Evolutionary conservation across 805 yeast genomes (phyloP).

Genomic region (Metschnikowia lochheadii): DNA sequence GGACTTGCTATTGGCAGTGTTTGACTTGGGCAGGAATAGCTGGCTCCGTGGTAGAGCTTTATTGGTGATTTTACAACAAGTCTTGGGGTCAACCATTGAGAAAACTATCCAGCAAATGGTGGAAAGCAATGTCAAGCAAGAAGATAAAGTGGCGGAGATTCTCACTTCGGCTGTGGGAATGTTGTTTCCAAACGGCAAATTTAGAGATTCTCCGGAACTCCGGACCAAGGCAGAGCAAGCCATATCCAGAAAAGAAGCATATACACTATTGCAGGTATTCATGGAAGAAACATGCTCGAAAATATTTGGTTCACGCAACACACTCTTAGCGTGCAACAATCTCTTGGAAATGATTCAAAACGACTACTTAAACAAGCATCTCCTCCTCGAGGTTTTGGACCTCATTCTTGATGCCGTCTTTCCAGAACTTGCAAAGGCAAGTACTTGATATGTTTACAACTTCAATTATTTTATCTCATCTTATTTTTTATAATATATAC

Average conservation of each 20-base stretch:
- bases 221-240: constrained; percentile 51
- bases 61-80: constrained; percentile 74
- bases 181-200: constrained; percentile 45
- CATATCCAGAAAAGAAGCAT: constrained; percentile 56
- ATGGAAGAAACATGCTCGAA: constrained; percentile 63
- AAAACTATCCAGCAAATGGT: constrained; percentile 51
- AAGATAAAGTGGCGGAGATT: constrained; percentile 42
- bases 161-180: constrained; percentile 21
- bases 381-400: constrained; percentile 59
- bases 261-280: constrained; percentile 49
- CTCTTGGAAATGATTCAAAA: constrained; percentile 71
- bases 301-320: constrained; percentile 65
- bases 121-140: constrained; percentile 33
- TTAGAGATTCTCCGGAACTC: constrained; percentile 41
- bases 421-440: constrained; percentile 10
- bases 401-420: constrained; percentile 47
- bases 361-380: constrained; percentile 60
- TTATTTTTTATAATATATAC: neutral
- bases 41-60: constrained; percentile 88
- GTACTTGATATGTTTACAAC: neutral
- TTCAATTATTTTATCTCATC: too few relatives aligned
- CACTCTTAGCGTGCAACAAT: constrained; percentile 57
- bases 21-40: constrained; percentile 58
- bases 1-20: constrained; percentile 66
- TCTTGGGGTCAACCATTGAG: constrained; percentile 85